Base-by-base conservation (phyloP, 2,329 filamentous ascomycete species). In the Leptographium procerum region DNA sequence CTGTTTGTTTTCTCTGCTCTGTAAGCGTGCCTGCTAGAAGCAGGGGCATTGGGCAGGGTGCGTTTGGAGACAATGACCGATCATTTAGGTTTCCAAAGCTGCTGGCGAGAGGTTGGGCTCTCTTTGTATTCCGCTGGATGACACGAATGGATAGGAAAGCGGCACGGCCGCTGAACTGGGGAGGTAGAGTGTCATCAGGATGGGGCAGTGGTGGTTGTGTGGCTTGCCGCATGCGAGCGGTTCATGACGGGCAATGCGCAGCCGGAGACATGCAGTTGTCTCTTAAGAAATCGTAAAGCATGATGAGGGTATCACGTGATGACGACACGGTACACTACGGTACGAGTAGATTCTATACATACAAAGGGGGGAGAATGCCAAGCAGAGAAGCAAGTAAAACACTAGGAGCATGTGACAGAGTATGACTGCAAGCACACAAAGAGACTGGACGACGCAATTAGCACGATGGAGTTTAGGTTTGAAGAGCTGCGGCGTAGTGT, bases 1-100 rank as follows among this genome's bases (percentile, higher is more conserved):
- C 14, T 58, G 31, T 58, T 58, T 55, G 57, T 58, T 19, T 58
- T 58, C 40, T 58, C 57, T 51, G 52, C 52, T 52, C 52, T 58
- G 31, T 58, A 55, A 22, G 36, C n/a, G 43, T 26, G 24, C 29
- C 10, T 28, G 28, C 24, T 11, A 28, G 19, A 36, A 43, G 19
- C 40, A 43, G 40, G 40, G 3, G 26, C 29, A 43, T n/a, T 16
- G 22, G 24, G 34, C 34, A 36, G 34, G 16, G 34, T 8, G 34
- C 33, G 40, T 53, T 33, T 22, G 14, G 24, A 29, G 31, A 43
- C 40, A 43, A 43, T 16, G 40, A 19, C 40, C 40, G 29, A 16
- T 28, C 33, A 10, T 43, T 22, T 16, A n/a, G 11, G 16, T 29
- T 48, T 43, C 33, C 29, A 28, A 31, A 22, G 43, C 55, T 50